phyloP scores from a whole-genome alignment of 2,329 filamentous ascomycete genomes.

The Microcera coccophila region DNA sequence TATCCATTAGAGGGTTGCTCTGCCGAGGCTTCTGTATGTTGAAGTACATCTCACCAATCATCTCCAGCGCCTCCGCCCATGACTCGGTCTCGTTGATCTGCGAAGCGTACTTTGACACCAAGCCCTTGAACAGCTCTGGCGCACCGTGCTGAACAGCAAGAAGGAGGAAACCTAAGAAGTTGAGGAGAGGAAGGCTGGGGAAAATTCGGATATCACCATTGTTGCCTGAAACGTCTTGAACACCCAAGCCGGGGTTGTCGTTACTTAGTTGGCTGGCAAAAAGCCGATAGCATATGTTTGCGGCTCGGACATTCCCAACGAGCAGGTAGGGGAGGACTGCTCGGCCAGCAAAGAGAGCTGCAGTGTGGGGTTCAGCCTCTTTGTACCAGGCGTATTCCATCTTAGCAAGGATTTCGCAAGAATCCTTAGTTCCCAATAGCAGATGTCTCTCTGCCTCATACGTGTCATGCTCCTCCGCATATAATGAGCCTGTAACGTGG shows the following conservation, averaged over 20 bases:
- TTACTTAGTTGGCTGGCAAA: conserved; percentile 41
- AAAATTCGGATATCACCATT: conserved; percentile 76
- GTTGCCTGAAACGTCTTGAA: conserved; percentile 75
- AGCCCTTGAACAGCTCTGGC: conserved; percentile 74
- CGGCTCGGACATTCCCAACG: conserved; percentile 83
- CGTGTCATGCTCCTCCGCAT: conserved; percentile 86
- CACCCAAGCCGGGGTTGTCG: conserved; percentile 53
- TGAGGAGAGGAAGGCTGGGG: conserved; percentile 86
- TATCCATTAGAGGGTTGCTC: conserved; percentile 90
- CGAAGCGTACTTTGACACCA: conserved; percentile 74
- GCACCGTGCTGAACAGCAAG: conserved; percentile 76
- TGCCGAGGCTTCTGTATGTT: conserved; percentile 82
- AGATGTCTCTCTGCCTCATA: conserved; percentile 94
- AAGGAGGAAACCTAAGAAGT: conserved; percentile 84
- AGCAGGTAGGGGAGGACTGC: conserved; percentile 88
- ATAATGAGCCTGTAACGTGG: conserved; percentile 82
- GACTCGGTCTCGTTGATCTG: conserved; percentile 72
- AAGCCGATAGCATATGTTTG: conserved; percentile 74
- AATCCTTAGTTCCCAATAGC: conserved; percentile 83
- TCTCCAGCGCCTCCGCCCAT: conserved; percentile 80
- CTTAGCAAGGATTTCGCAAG: conserved; percentile 70
- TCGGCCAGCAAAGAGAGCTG: conserved; percentile 79
- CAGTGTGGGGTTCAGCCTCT: conserved; percentile 81
- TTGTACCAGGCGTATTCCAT: conserved; percentile 95
- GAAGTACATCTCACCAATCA: conserved; percentile 96